A percentile compares a stretch with the other conserved stretches of the same genome.
phyloP scores from a whole-genome alignment of 306 rosid species.

The Luffa acutangula region DNA sequence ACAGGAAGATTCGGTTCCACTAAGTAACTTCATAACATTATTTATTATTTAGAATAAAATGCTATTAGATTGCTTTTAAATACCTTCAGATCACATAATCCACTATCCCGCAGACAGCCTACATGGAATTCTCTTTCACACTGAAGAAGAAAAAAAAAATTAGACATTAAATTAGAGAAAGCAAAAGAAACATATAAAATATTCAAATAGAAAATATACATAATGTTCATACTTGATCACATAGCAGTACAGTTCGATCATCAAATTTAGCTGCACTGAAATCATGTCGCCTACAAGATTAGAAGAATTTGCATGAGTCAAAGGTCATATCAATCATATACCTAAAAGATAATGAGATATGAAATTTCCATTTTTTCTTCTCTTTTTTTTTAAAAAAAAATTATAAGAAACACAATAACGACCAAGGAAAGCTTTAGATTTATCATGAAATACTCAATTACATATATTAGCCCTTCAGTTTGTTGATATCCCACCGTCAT shows the following conservation, averaged over 20 bases:
- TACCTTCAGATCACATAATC: slow-evolving; percentile 79
- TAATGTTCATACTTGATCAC: slow-evolving; percentile 73
- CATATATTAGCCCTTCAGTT: neutral
- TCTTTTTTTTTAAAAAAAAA: too few relatives aligned
- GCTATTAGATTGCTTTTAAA: slow-evolving; percentile 5
- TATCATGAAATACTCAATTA: neutral
- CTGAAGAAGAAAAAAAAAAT: slow-evolving; percentile 31
- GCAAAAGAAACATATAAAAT: neutral
- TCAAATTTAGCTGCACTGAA: slow-evolving; percentile 85
- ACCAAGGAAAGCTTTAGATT: neutral
- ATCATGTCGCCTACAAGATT: slow-evolving; percentile 56
- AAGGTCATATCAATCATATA: neutral
- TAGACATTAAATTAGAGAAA: slow-evolving; percentile 1
- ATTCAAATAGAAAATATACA: neutral
- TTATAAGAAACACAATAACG: neutral
- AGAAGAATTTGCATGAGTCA: neutral
- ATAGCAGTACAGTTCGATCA: slow-evolving; percentile 83
- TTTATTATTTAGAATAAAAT: neutral
- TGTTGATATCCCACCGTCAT: neutral
- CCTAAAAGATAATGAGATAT: neutral
- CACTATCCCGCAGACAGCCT: slow-evolving; percentile 77
- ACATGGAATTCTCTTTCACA: slow-evolving; percentile 99
- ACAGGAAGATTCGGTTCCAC: slow-evolving; percentile 7
- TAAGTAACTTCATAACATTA: slow-evolving; percentile 14
- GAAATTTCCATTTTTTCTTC: neutral